phyloP scores from a whole-genome alignment of 1,284 basidiomycete species.

The Irpex rosettiformis region DNA sequence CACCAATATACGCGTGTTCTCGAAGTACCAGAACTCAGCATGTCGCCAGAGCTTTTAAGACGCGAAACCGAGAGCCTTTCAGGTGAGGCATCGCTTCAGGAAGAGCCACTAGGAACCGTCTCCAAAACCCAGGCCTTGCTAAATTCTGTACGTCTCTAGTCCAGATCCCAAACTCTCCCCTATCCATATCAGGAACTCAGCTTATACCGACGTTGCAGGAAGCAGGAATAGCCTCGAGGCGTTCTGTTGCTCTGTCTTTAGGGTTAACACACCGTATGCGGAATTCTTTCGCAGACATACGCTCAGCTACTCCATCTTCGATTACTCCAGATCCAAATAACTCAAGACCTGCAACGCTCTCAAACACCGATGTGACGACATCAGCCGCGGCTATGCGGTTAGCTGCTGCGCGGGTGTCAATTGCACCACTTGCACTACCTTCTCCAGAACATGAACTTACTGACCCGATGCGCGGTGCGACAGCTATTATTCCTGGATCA shows the following conservation, averaged over 20 bases:
- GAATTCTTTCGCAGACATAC: slow-evolving; percentile 54
- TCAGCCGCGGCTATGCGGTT: slow-evolving; percentile 83
- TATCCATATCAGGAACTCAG: not conserved
- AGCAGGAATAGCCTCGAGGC: slow-evolving; percentile 14
- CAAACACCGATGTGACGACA: slow-evolving; percentile 54
- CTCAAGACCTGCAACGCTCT: slow-evolving; percentile 26
- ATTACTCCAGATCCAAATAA: slow-evolving; percentile 25
- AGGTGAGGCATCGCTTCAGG: slow-evolving; percentile 2
- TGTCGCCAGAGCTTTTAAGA: slow-evolving; percentile 16
- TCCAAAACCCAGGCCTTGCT: not conserved
- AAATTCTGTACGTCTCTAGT: slow-evolving; percentile 15
- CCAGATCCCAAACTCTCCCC: slow-evolving; percentile 12
- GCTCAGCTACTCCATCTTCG: slow-evolving; percentile 26
- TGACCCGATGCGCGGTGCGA: slow-evolving; percentile 76
- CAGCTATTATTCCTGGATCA: slow-evolving; percentile 63
- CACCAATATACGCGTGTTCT: slow-evolving; percentile 2
- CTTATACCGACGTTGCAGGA: slow-evolving; percentile 9
- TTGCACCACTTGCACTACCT: slow-evolving; percentile 78
- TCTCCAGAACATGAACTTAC: slow-evolving; percentile 85
- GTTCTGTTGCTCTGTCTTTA: slow-evolving; percentile 22
- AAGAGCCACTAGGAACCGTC: not conserved
- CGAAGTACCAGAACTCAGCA: slow-evolving; percentile 17
- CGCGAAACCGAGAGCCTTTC: not conserved
- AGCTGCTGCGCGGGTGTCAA: slow-evolving; percentile 71
- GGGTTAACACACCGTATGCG: slow-evolving; percentile 44